Evolutionary conservation across 1,284 basidiomycete species (phyloP), one percentile per base, ranked within the genome.

Genomic region (Pseudozyma sp.): DNA sequence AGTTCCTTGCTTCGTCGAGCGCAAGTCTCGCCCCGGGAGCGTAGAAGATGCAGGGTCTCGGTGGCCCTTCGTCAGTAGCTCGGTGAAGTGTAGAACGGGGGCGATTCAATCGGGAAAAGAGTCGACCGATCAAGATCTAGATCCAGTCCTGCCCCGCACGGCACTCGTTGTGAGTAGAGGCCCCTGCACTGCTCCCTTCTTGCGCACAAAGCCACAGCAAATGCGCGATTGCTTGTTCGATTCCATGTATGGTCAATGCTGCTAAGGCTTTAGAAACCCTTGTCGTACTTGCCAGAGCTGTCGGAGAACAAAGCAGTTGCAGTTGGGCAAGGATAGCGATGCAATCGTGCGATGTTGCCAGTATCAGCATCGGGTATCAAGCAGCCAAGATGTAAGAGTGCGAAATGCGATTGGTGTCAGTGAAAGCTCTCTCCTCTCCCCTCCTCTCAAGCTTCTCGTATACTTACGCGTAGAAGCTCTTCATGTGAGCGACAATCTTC

Each of bases 401-500:
- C 24, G 24, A 24, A 24, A 24, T 24, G 24, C 24, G 24, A 24
- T 1, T 24, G 24, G 35, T 37, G 53, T 62, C 39, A 49, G 60
- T 52, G 24, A 48, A 42, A 40, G 5, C 47, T 33, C 8, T 10
- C 31, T n/a, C 17, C 46, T 24, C 16, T 16, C 7, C n/a, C 40
- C 7, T 10, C 40, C n/a, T 14, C 7, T 16, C 11, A 2, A 9
- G 4, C 40, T 6, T 3, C 17, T n/a, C 37, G 24, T 10, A 0
- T 35, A 75, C 81, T 61, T 72, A 83, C 79, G 66, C 75, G 48
- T 82, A 96, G 85, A 93, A 92, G 9, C 86, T 86, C 79, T 92
- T 88, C 87, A 94, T 87, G 73, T 89, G 87, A 56, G 83, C 85
- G 54, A 95, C 90, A 76, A 94, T 92, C 50, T 83, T 86, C 79